Evolutionary conservation across 164 flowering plant genomes (phyloP).

Genomic region (Chimonanthus praecox): DNA sequence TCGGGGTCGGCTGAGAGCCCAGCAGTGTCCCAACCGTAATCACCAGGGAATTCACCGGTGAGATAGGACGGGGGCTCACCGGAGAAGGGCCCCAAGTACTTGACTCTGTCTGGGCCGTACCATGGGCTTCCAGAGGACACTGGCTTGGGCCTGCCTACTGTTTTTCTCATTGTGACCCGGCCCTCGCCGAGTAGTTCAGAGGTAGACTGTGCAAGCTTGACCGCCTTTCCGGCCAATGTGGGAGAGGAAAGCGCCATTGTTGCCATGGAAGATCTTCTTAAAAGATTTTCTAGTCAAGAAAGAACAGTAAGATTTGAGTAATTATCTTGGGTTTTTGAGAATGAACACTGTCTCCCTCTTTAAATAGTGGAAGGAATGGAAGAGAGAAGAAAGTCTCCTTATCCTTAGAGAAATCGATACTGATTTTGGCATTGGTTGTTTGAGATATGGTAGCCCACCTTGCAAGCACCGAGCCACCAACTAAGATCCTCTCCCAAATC

Average conservation of each 20-base stretch:
- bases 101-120: slow-evolving; percentile 18
- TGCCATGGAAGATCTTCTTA: slow-evolving; percentile 4
- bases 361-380: neutral
- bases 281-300: neutral
- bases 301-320: neutral
- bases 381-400: neutral
- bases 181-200: slow-evolving; percentile 13
- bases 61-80: slow-evolving; percentile 19
- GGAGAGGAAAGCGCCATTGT: slow-evolving; percentile 17
- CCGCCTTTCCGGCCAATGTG: slow-evolving; percentile 11
- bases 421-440: neutral
- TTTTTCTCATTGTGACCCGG: slow-evolving; percentile 13
- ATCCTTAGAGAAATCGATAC: neutral
- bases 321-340: neutral
- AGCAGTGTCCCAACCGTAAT: slow-evolving; percentile 19
- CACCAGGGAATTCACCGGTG: slow-evolving; percentile 22
- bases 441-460: neutral
- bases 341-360: neutral
- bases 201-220: neutral
- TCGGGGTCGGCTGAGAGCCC: slow-evolving; percentile 21
- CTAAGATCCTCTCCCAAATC: too few species aligned
- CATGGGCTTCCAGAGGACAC: slow-evolving; percentile 15
- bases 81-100: slow-evolving; percentile 19
- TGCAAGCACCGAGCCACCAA: too few species aligned
- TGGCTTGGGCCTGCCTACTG: slow-evolving; percentile 4